Percentiles rank a stretch among this genome's conserved stretches.
phyloP scores from a whole-genome alignment of 2,329 filamentous ascomycete species.

The Eurotiales sp. region DNA sequence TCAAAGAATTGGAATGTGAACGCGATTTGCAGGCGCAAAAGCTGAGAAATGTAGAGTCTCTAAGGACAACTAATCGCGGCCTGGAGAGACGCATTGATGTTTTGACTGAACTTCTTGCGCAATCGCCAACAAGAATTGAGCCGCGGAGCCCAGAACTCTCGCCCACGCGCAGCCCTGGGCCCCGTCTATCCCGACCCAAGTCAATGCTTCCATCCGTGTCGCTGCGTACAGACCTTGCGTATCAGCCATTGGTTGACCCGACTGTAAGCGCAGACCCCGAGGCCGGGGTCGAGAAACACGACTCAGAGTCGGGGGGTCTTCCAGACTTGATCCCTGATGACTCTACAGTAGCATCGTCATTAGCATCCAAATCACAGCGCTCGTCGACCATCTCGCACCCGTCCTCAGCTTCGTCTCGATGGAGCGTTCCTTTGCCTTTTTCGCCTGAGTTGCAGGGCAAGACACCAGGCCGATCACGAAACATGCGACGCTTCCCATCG shows the following conservation, averaged over 20 bases:
- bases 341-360: conserved; percentile 13
- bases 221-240: conserved; percentile 3
- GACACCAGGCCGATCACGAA: conserved; percentile 21
- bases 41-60: conserved; percentile 27
- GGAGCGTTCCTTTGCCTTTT: conserved; percentile 22
- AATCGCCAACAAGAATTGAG: conserved; percentile 27
- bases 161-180: conserved; percentile 13
- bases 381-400: conserved; percentile 23
- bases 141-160: conserved; percentile 18
- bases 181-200: conserved; percentile 15
- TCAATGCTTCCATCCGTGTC: conserved; percentile 18
- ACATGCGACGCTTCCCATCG: conserved; percentile 33
- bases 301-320: background rate
- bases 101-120: conserved; percentile 33
- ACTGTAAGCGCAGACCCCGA: background rate
- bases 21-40: conserved; percentile 30
- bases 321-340: conserved; percentile 10
- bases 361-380: conserved; percentile 21
- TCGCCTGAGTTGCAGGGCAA: conserved; percentile 21
- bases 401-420: conserved; percentile 20
- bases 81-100: conserved; percentile 34
- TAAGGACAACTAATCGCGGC: conserved; percentile 30
- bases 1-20: conserved; percentile 30
- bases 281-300: background rate
- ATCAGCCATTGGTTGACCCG: conserved; percentile 2